phyloP scores from a whole-genome alignment of 2,329 filamentous ascomycete species.

The Ophiostoma pallidulum region DNA sequence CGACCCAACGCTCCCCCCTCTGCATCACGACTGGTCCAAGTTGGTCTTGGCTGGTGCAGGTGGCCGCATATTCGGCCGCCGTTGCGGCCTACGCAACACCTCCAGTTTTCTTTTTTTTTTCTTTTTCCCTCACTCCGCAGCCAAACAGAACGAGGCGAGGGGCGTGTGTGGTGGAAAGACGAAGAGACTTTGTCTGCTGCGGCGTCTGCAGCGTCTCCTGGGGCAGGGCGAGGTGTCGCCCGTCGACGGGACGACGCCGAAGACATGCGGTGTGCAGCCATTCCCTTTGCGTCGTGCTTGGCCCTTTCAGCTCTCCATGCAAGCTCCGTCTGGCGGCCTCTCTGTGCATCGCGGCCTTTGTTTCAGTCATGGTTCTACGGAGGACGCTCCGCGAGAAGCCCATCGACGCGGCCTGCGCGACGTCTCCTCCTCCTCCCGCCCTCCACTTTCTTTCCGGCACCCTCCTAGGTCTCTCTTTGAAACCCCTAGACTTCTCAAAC shows the following conservation, averaged over 20 bases:
- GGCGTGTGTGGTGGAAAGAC: too few species aligned
- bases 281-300: too few species aligned
- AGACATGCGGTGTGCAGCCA: conserved; percentile 6
- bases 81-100: conserved; percentile 5
- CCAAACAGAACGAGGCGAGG: too few species aligned
- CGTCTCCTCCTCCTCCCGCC: not conserved
- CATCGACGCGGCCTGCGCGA: conserved; percentile 3
- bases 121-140: not conserved
- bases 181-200: too few species aligned
- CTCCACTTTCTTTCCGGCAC: not conserved
- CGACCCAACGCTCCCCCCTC: not conserved
- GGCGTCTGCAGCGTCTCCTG: too few species aligned
- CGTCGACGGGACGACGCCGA: not conserved
- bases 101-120: not conserved
- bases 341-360: too few species aligned
- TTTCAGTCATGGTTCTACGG: too few species aligned
- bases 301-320: too few species aligned
- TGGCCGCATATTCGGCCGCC: conserved; percentile 16
- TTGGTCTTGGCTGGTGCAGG: conserved; percentile 9
- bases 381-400: not conserved
- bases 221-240: too few species aligned
- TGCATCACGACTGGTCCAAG: conserved; percentile 7
- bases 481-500: too few species aligned
- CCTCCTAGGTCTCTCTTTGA: not conserved
- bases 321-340: too few species aligned